Evolutionary conservation across 306 rosid species (phyloP).

Genomic region (Potentilla sterilis): DNA sequence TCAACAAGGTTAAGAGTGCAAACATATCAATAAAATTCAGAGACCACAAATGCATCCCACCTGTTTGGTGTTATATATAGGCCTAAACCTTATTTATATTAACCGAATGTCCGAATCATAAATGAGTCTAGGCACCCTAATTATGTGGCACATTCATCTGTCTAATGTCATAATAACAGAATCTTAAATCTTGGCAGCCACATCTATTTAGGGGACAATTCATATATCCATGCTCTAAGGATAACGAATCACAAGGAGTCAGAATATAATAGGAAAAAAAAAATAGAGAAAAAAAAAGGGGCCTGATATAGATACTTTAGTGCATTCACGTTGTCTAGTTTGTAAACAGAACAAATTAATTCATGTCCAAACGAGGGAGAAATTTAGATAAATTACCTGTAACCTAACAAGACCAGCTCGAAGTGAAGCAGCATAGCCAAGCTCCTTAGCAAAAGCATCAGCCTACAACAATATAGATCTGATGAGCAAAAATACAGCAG

Average conservation of each 20-base stretch:
- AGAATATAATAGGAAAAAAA: not conserved
- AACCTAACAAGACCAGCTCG: constrained; percentile 77
- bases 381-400: constrained; percentile 50
- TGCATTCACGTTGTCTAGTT: not conserved
- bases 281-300: not conserved
- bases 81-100: not conserved
- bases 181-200: not conserved
- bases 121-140: constrained; percentile 1
- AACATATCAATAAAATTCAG: not conserved
- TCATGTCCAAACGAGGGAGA: not conserved
- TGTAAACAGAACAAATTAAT: not conserved
- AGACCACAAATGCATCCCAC: not conserved
- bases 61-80: not conserved
- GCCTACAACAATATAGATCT: constrained; percentile 49
- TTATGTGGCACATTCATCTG: not conserved
- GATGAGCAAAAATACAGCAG: not conserved
- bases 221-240: constrained; percentile 4
- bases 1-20: not conserved
- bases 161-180: not conserved
- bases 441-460: constrained; percentile 81
- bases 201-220: not conserved
- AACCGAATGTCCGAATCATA: not conserved
- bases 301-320: not conserved
- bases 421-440: constrained; percentile 64
- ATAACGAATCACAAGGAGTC: not conserved